Percentiles rank a stretch among this genome's conserved stretches.
phyloP scores from a whole-genome alignment of 2,329 filamentous ascomycete genomes.

The Aureobasidium leucospermi region DNA sequence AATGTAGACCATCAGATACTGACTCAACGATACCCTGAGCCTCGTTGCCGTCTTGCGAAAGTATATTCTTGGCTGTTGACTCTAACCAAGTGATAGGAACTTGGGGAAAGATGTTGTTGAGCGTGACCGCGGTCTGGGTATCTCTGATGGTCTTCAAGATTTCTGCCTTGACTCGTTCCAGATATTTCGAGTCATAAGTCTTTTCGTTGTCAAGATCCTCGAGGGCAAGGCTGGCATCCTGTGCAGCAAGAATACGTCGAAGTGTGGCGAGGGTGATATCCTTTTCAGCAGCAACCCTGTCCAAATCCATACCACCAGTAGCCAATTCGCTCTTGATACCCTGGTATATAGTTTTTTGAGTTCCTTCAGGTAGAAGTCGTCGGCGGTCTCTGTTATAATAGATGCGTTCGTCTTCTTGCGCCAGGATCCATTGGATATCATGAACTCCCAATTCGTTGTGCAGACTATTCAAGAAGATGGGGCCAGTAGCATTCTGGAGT shows the following conservation, averaged over 20 bases:
- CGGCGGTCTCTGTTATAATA: slow-evolving; percentile 1
- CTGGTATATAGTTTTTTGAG: background rate
- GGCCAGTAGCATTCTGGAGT: background rate
- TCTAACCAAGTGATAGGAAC: background rate
- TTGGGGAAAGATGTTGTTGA: background rate
- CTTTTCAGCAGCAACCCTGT: background rate
- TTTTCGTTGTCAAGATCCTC: background rate
- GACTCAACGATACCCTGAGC: background rate
- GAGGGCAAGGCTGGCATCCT: background rate
- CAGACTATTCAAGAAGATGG: background rate
- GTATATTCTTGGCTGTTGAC: background rate
- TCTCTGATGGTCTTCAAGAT: background rate
- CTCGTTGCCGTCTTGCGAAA: background rate
- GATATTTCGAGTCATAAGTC: background rate
- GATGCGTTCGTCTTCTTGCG: background rate
- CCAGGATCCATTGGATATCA: slow-evolving; percentile 8
- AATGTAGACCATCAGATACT: background rate
- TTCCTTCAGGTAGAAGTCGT: background rate
- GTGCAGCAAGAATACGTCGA: background rate
- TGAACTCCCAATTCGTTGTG: slow-evolving; percentile 6
- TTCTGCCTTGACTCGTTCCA: background rate
- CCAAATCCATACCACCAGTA: background rate
- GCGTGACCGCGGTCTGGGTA: background rate
- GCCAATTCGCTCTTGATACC: background rate
- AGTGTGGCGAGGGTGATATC: background rate